Conservation (phyloP, 2,329 filamentous ascomycete genomes). For the Helotiales sp. region DNA sequence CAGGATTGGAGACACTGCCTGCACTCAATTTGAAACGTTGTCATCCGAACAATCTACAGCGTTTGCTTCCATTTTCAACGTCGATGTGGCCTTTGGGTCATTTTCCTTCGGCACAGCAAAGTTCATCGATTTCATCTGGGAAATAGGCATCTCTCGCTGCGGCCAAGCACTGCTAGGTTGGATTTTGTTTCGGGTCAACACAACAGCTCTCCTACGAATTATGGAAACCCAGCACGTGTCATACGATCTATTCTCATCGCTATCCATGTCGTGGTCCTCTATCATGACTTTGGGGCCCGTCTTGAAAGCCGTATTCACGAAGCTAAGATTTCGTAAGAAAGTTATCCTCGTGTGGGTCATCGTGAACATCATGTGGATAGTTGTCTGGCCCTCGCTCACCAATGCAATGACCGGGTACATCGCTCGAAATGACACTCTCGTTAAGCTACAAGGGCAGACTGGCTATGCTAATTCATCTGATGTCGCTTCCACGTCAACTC, state of each 20-base stretch:
- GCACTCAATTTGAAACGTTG: not conserved
- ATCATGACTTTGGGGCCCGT: not conserved
- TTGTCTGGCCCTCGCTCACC: not conserved
- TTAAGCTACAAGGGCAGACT: not conserved
- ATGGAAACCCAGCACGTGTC: constrained; percentile 5
- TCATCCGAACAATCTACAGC: not conserved
- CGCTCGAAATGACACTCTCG: not conserved
- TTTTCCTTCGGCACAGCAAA: constrained; percentile 8
- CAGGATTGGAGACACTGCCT: not conserved
- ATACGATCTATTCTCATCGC: constrained; percentile 4
- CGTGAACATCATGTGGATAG: not conserved
- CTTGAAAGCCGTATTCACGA: not conserved
- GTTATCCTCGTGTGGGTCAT: not conserved
- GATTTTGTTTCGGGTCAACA: constrained; percentile 8
- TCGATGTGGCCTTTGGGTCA: not conserved
- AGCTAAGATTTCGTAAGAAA: not conserved
- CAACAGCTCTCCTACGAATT: not conserved
- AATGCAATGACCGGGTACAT: constrained; percentile 8
- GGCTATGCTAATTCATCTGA: not conserved
- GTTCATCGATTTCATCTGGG: constrained; percentile 10
- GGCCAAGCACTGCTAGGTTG: constrained; percentile 11
- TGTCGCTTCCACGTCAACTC: not conserved
- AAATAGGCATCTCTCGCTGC: constrained; percentile 5
- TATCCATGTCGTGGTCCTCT: not conserved
- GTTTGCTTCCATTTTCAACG: not conserved